Conservation (phyloP, 2,329 filamentous ascomycete genomes). For the Sordariomycetes sp. region DNA sequence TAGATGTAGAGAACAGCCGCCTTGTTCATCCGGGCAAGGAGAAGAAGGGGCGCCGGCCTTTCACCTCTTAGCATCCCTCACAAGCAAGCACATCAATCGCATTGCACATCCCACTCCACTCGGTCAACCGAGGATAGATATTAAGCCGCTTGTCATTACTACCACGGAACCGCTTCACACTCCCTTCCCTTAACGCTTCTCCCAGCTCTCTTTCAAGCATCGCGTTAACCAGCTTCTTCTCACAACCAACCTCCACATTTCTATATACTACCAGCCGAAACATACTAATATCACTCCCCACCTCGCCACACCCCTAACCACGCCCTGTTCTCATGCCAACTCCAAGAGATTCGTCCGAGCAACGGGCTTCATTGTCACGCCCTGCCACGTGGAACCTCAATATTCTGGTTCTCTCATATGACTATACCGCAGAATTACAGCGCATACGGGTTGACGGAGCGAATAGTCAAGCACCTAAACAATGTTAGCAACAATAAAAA, state of each 20-base stretch:
- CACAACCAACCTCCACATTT: neutral
- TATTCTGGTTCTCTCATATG: too few species aligned
- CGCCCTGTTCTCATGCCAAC: neutral
- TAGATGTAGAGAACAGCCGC: too few species aligned
- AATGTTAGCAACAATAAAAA: constrained; percentile 20
- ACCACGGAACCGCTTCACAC: neutral
- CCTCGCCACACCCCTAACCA: neutral
- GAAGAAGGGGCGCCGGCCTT: too few species aligned
- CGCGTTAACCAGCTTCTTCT: neutral
- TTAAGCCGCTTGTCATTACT: neutral
- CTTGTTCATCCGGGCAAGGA: too few species aligned
- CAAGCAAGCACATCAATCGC: too few species aligned
- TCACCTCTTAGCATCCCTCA: neutral
- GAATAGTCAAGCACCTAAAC: constrained; percentile 65
- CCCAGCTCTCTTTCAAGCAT: neutral
- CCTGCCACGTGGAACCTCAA: too few species aligned
- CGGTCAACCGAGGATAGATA: neutral
- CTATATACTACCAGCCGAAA: neutral
- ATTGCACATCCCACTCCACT: neutral
- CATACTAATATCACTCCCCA: neutral
- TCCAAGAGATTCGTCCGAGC: too few species aligned
- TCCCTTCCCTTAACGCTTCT: neutral
- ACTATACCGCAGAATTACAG: constrained; percentile 21
- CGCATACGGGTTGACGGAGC: constrained; percentile 69
- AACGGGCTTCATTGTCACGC: too few species aligned